A percentile compares a stretch with the other conserved stretches of the same genome.
Evolutionary conservation across 2,329 filamentous ascomycete genomes (phyloP).

Genomic region (Zymoseptoria ardabiliae): DNA sequence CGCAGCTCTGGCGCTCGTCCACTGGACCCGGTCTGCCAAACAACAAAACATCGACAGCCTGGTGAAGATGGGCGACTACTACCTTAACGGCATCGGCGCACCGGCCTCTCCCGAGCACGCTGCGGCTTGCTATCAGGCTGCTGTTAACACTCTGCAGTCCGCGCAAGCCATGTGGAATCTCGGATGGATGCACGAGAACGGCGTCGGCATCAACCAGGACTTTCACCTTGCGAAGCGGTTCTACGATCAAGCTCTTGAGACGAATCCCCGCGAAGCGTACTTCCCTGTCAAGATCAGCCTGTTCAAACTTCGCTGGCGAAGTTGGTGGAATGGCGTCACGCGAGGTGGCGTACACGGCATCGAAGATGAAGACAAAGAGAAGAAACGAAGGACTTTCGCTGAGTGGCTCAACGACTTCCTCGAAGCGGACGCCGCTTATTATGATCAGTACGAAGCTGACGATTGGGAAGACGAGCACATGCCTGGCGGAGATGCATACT

Average conservation of each 20-base stretch:
- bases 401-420: slow-evolving; percentile 88
- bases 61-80: slow-evolving; percentile 98
- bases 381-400: slow-evolving; percentile 43
- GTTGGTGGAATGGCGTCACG: slow-evolving; percentile 90
- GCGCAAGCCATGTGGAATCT: slow-evolving; percentile 96
- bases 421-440: slow-evolving; percentile 43
- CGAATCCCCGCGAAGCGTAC: slow-evolving; percentile 77
- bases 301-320: slow-evolving; percentile 73
- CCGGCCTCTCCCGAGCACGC: slow-evolving; percentile 69
- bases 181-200: slow-evolving; percentile 99
- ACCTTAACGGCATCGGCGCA: slow-evolving; percentile 66
- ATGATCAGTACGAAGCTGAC: slow-evolving; percentile 36
- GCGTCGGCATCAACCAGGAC: slow-evolving; percentile 84
- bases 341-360: slow-evolving; percentile 90
- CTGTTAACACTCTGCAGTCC: slow-evolving; percentile 83
- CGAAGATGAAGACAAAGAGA: slow-evolving; percentile 56
- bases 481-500: slow-evolving; percentile 44
- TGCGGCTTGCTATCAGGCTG: slow-evolving; percentile 83
- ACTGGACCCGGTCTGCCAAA: slow-evolving; percentile 90
- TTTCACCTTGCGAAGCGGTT: slow-evolving; percentile 95
- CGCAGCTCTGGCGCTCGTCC: slow-evolving; percentile 67
- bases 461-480: slow-evolving; percentile 41
- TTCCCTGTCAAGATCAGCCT: slow-evolving; percentile 84
- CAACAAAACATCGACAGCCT: slow-evolving; percentile 90
- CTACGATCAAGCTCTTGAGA: slow-evolving; percentile 86